Conservation (phyloP, 2,329 filamentous ascomycete species). For the Rutstroemia sydowiana region DNA sequence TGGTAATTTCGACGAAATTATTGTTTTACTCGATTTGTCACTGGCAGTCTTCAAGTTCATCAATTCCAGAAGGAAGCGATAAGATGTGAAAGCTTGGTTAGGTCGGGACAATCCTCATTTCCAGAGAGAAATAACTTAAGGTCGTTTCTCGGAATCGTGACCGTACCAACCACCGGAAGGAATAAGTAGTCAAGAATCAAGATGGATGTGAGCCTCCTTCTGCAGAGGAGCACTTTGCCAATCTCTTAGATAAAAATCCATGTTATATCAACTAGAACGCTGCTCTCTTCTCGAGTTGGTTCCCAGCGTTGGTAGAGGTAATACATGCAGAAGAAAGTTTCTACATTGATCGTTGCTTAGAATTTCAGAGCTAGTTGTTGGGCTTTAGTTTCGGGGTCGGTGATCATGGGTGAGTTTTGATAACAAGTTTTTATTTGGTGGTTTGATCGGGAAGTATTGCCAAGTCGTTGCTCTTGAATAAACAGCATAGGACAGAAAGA, state of each 20-base stretch:
- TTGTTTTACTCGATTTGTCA: constrained; percentile 72
- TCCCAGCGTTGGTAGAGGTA: too few relatives aligned
- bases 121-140: constrained; percentile 50
- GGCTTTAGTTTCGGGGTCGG: constrained; percentile 51
- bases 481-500: too few relatives aligned
- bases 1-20: constrained; percentile 71
- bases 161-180: constrained; percentile 35
- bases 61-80: constrained; percentile 45
- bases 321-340: constrained; percentile 45
- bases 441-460: constrained; percentile 55
- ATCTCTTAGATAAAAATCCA: constrained; percentile 20
- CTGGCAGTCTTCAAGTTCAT: neutral
- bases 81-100: constrained; percentile 59
- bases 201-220: constrained; percentile 39
- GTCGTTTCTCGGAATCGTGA: constrained; percentile 44
- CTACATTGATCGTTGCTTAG: constrained; percentile 64
- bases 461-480: constrained; percentile 65
- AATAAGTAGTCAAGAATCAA: too few relatives aligned
- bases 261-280: constrained; percentile 40
- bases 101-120: constrained; percentile 52
- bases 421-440: constrained; percentile 34
- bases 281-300: constrained; percentile 39
- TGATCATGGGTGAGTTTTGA: constrained; percentile 46
- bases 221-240: constrained; percentile 38
- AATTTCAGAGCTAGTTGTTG: constrained; percentile 42